A percentile compares a stretch with the other conserved stretches of the same genome.
phyloP scores from a whole-genome alignment of 768 basidiomycete species.

The Rickenella mellea region DNA sequence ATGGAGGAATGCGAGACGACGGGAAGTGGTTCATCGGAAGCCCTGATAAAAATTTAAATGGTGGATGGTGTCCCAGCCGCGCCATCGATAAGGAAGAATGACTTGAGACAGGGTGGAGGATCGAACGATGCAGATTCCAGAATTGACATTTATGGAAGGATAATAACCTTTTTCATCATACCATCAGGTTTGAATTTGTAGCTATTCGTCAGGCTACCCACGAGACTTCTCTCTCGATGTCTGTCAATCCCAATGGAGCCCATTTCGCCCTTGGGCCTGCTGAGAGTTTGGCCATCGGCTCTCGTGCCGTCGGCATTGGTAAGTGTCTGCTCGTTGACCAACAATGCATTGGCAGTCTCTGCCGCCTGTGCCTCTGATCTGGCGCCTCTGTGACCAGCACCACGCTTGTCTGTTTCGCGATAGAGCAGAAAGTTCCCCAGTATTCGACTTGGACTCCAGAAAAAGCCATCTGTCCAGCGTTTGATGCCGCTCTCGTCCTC shows the following conservation, averaged over 20 bases:
- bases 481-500: slow-evolving; percentile 97
- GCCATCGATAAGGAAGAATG: too few relatives aligned
- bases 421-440: slow-evolving; percentile 93
- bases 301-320: slow-evolving; percentile 4
- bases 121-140: too few relatives aligned
- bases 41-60: too few relatives aligned
- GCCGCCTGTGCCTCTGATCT: slow-evolving; percentile 29
- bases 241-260: slow-evolving; percentile 47
- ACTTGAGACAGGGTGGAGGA: too few relatives aligned
- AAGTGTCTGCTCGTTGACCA: slow-evolving; percentile 25
- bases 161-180: slow-evolving; percentile 90
- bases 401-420: slow-evolving; percentile 84
- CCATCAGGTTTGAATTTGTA: slow-evolving; percentile 91
- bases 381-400: slow-evolving; percentile 48
- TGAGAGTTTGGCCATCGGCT: slow-evolving; percentile 36
- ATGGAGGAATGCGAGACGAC: background rate
- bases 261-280: slow-evolving; percentile 51
- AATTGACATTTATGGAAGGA: too few relatives aligned
- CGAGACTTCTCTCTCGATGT: slow-evolving; percentile 68
- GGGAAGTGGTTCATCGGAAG: background rate
- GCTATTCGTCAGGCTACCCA: slow-evolving; percentile 87
- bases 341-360: slow-evolving; percentile 3
- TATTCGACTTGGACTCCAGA: slow-evolving; percentile 90
- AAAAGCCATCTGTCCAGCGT: slow-evolving; percentile 95
- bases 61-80: too few relatives aligned